Evolutionary conservation across 2,329 filamentous ascomycete species (phyloP), one percentile per base, ranked within the genome.

Genomic region (Massarina eburnea): DNA sequence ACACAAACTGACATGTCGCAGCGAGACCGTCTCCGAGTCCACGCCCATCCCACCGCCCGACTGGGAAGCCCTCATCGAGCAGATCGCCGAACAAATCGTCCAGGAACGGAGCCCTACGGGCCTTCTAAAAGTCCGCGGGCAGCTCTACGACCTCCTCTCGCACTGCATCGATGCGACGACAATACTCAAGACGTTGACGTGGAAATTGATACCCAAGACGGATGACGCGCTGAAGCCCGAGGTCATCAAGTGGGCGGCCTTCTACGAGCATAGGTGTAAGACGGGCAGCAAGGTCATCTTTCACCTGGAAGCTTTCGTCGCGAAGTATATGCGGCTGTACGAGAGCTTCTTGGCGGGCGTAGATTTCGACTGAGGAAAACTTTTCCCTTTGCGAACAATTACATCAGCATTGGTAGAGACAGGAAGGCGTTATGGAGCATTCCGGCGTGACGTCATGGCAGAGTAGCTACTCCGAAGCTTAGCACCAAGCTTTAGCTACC

Each of bases 101-200:
- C 86, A 88, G 30, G 92, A 99, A 69, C 89, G 95, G 64, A 90
- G 90, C n/a, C 92, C 94, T 1, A 85, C 87, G 22, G 82, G 89
- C 40, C 91, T 99, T 49, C 75, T 99, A 52, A 83, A 91, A 64
- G 91, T 96, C 37, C 84, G 94, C 52, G 85, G 90, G 8, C 95
- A 96, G 72, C 81, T 99, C n/a, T 99, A 99, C 74, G 94, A 99
- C 66, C 80, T 99, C 26, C 80, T 99, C 37, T 95, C 92, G 6
- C 94, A 99, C 70, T 99, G 95, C 71, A 99, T 99, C 65, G 94
- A 95, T 12, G 82, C 94, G 2, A 96, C 92, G 0, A 95, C 88
- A 1, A 91, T 99, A 52, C 80, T 99, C 59, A 96, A 96, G 76
- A 95, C 90, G 0, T 78, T 99, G 49, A 95, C 92, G 0, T 97